phyloP scores from a whole-genome alignment of 495 filamentous ascomycete genomes.

The Neurospora tetraspora region DNA sequence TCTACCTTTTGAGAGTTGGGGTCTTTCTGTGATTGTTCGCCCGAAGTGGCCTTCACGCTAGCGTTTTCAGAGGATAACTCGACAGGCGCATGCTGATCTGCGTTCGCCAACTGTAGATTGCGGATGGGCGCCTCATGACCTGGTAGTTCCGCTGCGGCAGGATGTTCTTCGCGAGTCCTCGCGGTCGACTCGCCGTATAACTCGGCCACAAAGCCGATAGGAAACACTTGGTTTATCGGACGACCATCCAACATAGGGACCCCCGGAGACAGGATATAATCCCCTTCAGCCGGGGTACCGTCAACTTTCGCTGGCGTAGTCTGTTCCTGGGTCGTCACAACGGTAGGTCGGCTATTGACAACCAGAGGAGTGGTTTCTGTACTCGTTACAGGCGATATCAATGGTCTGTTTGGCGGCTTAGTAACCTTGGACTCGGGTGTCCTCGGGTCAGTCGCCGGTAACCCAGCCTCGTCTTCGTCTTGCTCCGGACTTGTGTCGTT shows the following conservation, averaged over 20 bases:
- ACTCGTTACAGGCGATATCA: conserved; percentile 13
- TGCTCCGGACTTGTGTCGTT: conserved; percentile 25
- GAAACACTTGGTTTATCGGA: conserved; percentile 15
- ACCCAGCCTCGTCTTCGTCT: conserved; percentile 22
- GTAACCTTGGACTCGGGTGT: not conserved
- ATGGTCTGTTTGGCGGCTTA: not conserved
- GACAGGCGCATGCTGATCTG: conserved; percentile 15
- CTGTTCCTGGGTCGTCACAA: not conserved
- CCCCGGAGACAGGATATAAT: not conserved
- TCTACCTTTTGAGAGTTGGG: not conserved
- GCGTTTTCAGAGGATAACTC: conserved; percentile 14
- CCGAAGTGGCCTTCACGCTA: conserved; percentile 6
- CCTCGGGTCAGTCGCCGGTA: not conserved
- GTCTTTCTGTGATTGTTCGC: not conserved
- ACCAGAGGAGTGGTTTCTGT: conserved; percentile 13
- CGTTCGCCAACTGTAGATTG: conserved; percentile 1
- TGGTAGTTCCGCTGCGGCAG: conserved; percentile 34
- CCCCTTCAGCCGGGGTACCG: not conserved
- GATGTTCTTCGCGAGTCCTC: conserved; percentile 26
- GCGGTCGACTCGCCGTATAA: conserved; percentile 26
- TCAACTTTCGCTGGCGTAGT: not conserved
- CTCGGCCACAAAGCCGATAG: conserved; percentile 36
- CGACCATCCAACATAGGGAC: conserved; percentile 12
- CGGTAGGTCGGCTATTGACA: conserved; percentile 8
- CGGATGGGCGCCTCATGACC: conserved; percentile 6